Evolutionary conservation across 2,329 filamentous ascomycete species (phyloP), one percentile per base, ranked within the genome.

Genomic region (Geosmithia putterillii): DNA sequence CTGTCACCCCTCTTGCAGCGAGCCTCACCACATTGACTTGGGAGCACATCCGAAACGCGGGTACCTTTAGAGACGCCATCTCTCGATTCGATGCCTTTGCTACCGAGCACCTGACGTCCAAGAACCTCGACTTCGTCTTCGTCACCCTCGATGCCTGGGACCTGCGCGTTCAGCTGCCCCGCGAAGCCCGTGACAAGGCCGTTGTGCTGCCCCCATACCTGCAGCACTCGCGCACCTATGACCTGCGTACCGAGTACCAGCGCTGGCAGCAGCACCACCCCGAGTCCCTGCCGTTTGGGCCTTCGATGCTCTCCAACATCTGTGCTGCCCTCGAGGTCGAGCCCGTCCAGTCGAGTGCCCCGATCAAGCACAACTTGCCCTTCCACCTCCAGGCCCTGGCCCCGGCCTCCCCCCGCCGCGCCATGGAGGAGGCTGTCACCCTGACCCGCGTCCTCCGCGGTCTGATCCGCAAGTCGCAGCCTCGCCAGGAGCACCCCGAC

Each of bases 141-240:
- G 92, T 98, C 48, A 98, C 92, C 37, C 80, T 98, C 56, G 94
- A 96, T 65, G 89, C 90, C 39, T 98, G 92, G 92, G 92, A 98
- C 62, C 80, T 98, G 47, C 87, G 92, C 54, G 92, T 98, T 46
- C 92, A 98, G 73, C 78, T 98, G 59, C 92, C 92, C 40, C 86
- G 92, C 50, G 92, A 98, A 70, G 92, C 92, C 58, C 86, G 92
- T 56, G 92, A 98, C 70, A 98, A 98, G 74, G 85, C 89, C 52
- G 92, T 96, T 37, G 92, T 96, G 42, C 78, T 98, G 32, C 92
- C 92, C 19, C 85, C 90, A 9, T 98, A 98, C 64, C 77, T 98
- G 47, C 92, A 98, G 69, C 92, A 98, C 70, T 95, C 92, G 35
- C 83, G 92, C 47, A 95, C 90, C 45, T 98, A 96, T 60, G 92